phyloP scores from a whole-genome alignment of 2,329 filamentous ascomycete genomes.

The Endothia cerciana region DNA sequence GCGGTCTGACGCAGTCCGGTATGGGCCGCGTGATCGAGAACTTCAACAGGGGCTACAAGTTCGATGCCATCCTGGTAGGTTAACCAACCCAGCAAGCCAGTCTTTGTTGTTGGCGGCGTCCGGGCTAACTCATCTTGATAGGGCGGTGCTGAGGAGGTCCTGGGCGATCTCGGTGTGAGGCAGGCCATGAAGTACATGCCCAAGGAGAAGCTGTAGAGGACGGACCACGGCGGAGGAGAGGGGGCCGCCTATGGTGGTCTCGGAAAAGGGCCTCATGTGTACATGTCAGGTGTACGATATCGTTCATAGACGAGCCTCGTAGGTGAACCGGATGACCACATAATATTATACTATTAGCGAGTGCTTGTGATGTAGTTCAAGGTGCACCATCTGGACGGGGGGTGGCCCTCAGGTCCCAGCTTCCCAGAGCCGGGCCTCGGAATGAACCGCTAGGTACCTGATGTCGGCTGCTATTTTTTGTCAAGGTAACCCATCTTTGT shows the following conservation, averaged over 20 bases:
- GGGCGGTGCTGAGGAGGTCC: slow-evolving; percentile 81
- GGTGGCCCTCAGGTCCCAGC: too few species aligned
- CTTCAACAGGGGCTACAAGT: slow-evolving; percentile 85
- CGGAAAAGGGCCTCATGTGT: background rate
- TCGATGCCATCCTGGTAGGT: slow-evolving; percentile 66
- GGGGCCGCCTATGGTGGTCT: too few species aligned
- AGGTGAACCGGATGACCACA: background rate
- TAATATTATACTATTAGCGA: background rate
- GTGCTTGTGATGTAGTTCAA: too few species aligned
- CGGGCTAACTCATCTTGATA: slow-evolving; percentile 20
- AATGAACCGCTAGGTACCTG: too few species aligned
- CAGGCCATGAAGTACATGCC: slow-evolving; percentile 86
- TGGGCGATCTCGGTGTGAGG: slow-evolving; percentile 79
- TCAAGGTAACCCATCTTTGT: too few species aligned
- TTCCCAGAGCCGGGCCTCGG: too few species aligned
- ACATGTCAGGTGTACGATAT: background rate
- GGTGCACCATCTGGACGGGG: too few species aligned
- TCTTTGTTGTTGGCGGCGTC: background rate
- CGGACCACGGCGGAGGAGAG: background rate
- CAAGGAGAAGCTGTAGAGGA: slow-evolving; percentile 73
- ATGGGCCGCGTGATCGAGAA: slow-evolving; percentile 85
- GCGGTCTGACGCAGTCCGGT: slow-evolving; percentile 77
- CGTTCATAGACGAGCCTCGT: background rate
- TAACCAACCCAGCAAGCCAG: background rate
- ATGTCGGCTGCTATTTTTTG: too few species aligned